Evolutionary conservation across 176 grass and related monocot species (phyloP).

Genomic region (Musa itinerans): DNA sequence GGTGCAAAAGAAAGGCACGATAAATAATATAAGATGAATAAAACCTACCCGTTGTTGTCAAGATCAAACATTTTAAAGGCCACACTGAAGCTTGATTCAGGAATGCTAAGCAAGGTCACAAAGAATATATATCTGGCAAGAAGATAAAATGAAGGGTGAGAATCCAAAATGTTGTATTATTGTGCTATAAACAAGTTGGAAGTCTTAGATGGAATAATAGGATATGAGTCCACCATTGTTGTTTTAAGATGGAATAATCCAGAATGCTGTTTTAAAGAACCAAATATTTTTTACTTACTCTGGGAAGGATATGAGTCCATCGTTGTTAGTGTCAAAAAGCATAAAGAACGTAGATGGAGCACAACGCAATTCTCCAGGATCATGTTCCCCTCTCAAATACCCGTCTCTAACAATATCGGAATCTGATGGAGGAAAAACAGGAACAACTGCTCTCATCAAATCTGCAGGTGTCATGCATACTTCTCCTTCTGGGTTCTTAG

Average conservation of each 20-base stretch:
- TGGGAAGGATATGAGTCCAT: slow-evolving; percentile 79
- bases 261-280: slow-evolving; percentile 21
- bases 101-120: slow-evolving; percentile 85
- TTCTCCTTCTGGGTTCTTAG: slow-evolving; percentile 52
- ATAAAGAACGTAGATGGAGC: slow-evolving; percentile 65
- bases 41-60: slow-evolving; percentile 65
- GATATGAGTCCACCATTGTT: slow-evolving; percentile 48
- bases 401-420: slow-evolving; percentile 63
- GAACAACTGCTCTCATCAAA: slow-evolving; percentile 75
- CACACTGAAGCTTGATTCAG: slow-evolving; percentile 55
- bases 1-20: background rate
- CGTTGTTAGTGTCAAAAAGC: slow-evolving; percentile 34
- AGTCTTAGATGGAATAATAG: slow-evolving; percentile 39
- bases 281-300: slow-evolving; percentile 49
- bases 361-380: slow-evolving; percentile 26
- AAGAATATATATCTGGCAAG: slow-evolving; percentile 87
- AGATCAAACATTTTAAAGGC: slow-evolving; percentile 98
- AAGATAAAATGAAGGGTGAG: slow-evolving; percentile 9
- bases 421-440: slow-evolving; percentile 93
- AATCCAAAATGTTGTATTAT: slow-evolving; percentile 9
- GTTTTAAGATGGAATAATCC: slow-evolving; percentile 34
- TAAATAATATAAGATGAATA: background rate
- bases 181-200: background rate
- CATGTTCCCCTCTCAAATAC: slow-evolving; percentile 55
- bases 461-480: slow-evolving; percentile 71